Evolutionary conservation across 208 protist genomes (phyloP).

Genomic region (Borovskyia barvae): DNA sequence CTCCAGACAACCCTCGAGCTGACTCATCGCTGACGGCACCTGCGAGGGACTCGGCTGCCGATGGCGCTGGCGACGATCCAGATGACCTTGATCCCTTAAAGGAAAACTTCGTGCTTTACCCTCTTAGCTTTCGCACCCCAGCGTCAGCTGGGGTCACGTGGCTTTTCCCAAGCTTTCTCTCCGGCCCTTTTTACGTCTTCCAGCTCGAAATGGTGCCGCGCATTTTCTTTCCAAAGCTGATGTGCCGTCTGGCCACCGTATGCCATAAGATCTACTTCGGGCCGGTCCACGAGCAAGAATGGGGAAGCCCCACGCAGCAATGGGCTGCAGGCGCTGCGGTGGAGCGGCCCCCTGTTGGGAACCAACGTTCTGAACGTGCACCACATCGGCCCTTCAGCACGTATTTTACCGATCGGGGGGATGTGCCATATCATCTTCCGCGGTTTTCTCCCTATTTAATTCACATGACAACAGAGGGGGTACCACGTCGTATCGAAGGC

Average conservation of each 20-base stretch:
- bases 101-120: constrained; percentile 69
- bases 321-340: not conserved
- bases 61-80: not conserved
- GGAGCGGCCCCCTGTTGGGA: not conserved
- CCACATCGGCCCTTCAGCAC: constrained; percentile 1
- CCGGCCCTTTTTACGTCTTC: constrained; percentile 82
- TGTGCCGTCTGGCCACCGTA: constrained; percentile 47
- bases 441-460: constrained; percentile 6
- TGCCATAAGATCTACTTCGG: constrained; percentile 59
- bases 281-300: constrained; percentile 25
- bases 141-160: constrained; percentile 53
- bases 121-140: constrained; percentile 40
- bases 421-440: constrained; percentile 4
- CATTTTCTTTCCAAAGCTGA: constrained; percentile 73
- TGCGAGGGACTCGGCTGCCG: too few species aligned
- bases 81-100: not conserved
- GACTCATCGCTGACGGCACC: too few species aligned
- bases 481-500: constrained; percentile 1
- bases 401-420: constrained; percentile 3
- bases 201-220: constrained; percentile 69
- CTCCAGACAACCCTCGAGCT: too few species aligned
- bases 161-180: constrained; percentile 58
- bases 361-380: too few species aligned
- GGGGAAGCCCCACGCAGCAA: constrained; percentile 1
- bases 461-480: not conserved